Evolutionary conservation across 352 stramenopile genomes (phyloP).

Genomic region (Peronospora destructor): DNA sequence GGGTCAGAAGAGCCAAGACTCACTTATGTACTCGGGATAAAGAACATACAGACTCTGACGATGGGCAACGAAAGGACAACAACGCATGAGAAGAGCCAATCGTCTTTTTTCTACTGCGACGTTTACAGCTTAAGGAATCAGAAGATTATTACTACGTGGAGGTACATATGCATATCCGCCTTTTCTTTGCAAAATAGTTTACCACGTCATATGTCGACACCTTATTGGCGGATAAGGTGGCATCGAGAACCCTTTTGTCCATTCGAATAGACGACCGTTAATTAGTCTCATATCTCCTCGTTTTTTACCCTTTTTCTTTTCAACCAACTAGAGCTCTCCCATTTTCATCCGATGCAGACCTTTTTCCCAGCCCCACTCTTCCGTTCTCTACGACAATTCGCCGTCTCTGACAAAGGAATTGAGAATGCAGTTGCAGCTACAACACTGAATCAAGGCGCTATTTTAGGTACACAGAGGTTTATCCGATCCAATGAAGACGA

Average conservation of each 20-base stretch:
- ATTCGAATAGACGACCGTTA: constrained; percentile 13
- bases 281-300: no score
- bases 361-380: constrained; percentile 30
- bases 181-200: no score
- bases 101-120: no score
- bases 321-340: constrained; percentile 2
- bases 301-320: constrained; percentile 2
- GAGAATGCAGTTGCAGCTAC: constrained; percentile 4
- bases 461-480: constrained; percentile 19
- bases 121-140: no score
- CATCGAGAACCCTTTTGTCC: background rate
- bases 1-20: no score
- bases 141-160: no score
- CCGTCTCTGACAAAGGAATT: constrained; percentile 11
- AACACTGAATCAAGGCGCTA: constrained; percentile 10
- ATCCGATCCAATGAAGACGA: constrained; percentile 7
- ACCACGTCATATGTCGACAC: no score
- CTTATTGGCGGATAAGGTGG: constrained; percentile 10
- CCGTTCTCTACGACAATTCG: constrained; percentile 33
- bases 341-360: constrained; percentile 9
- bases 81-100: no score
- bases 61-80: no score
- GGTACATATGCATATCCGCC: no score
- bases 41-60: no score
- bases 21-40: no score